Conservation (phyloP, 169 alveolate species). For the Plasmodium ovale region DNA sequence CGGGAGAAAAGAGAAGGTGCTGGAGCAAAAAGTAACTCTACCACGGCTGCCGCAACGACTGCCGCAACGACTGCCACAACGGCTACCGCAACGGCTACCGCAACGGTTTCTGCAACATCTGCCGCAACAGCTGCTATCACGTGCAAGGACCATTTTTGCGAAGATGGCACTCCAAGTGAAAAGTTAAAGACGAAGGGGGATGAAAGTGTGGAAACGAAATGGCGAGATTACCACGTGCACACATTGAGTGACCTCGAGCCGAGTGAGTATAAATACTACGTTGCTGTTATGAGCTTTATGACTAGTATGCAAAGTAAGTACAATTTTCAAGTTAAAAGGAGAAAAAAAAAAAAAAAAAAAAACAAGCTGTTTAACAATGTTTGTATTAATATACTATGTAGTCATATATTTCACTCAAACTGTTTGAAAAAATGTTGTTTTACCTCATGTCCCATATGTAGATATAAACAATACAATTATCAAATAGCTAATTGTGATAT, state of each 20-base stretch:
- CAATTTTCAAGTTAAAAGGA: slow-evolving; percentile 21
- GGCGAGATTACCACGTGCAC: neutral
- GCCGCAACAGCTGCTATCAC: neutral
- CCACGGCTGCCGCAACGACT: neutral
- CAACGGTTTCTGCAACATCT: neutral
- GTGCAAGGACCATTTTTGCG: neutral
- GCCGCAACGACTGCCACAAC: neutral
- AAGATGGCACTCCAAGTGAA: neutral
- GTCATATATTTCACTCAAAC: slow-evolving; percentile 66
- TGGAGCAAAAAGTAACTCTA: neutral
- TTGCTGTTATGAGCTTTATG: slow-evolving; percentile 6
- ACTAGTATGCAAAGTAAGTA: slow-evolving; percentile 24
- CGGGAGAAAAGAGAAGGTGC: neutral
- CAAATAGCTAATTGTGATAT: slow-evolving; percentile 69
- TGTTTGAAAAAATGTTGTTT: slow-evolving; percentile 68
- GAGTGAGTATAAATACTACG: neutral
- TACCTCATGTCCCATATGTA: slow-evolving; percentile 60
- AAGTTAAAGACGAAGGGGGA: neutral
- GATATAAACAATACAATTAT: slow-evolving; percentile 71
- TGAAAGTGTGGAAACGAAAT: neutral
- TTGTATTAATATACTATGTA: slow-evolving; percentile 43
- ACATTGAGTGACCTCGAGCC: neutral
- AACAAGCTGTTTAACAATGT: slow-evolving; percentile 35
- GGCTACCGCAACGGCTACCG: neutral
- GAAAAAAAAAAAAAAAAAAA: slow-evolving; percentile 9